Conservation (phyloP, 805 yeast genomes). For the Candida arabinofermentans region DNA sequence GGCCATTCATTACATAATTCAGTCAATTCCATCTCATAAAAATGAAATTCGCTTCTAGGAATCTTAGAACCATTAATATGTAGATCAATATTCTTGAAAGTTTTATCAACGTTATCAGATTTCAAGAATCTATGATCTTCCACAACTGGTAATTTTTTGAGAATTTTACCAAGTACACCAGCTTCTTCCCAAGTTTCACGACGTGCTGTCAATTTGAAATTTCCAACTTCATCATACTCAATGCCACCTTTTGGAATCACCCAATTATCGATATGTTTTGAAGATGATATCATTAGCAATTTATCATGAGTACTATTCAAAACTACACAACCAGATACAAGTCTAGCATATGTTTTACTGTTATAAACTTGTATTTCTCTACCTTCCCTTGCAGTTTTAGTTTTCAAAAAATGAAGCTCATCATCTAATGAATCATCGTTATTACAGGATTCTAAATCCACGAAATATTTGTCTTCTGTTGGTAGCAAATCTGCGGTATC, state of each 20-base stretch:
- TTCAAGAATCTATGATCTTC: slow-evolving; percentile 44
- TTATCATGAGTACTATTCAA: slow-evolving; percentile 51
- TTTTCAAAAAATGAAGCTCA: slow-evolving; percentile 23
- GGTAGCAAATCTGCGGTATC: slow-evolving; percentile 8
- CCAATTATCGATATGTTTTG: slow-evolving; percentile 68
- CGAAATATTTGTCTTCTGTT: slow-evolving; percentile 13
- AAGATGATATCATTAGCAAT: slow-evolving; percentile 77
- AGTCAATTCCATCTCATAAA: slow-evolving; percentile 69
- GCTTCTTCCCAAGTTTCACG: slow-evolving; percentile 99
- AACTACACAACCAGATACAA: slow-evolving; percentile 92
- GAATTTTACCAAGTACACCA: slow-evolving; percentile 71
- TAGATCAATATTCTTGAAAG: slow-evolving; percentile 15
- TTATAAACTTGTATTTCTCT: slow-evolving; percentile 58
- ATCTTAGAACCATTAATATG: slow-evolving; percentile 26
- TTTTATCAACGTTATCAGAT: slow-evolving; percentile 13
- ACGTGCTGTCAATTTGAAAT: slow-evolving; percentile 50
- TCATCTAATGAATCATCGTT: slow-evolving; percentile 7
- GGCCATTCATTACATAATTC: slow-evolving; percentile 69
- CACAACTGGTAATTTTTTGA: slow-evolving; percentile 55
- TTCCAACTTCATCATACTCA: slow-evolving; percentile 69
- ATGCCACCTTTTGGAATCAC: slow-evolving; percentile 96
- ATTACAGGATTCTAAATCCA: slow-evolving; percentile 13
- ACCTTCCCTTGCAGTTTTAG: slow-evolving; percentile 47
- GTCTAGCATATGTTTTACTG: slow-evolving; percentile 62
- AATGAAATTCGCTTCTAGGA: slow-evolving; percentile 84